These are phyloP conservation scores for Diaporthe capsici DNA, from an alignment of 2,329 filamentous ascomycete species.

Conservation along the genomic window DNA sequence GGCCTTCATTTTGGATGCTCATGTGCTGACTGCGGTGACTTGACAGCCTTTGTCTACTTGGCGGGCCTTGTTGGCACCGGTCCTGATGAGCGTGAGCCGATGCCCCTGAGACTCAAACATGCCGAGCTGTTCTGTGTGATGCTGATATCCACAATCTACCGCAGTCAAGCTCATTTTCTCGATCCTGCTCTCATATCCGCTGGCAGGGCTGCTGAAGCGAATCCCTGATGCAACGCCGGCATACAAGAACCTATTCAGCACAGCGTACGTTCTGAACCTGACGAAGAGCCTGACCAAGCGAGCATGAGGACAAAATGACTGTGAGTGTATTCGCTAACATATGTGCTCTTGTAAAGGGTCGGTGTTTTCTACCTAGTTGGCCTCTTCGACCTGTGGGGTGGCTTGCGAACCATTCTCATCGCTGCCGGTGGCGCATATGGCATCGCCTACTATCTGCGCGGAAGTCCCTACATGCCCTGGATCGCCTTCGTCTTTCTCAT, in stretches of 20 bases:
- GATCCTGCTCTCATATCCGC: slow-evolving; percentile 92
- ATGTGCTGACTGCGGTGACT: slow-evolving; percentile 41
- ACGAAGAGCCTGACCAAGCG: neutral
- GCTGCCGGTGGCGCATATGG: slow-evolving; percentile 85
- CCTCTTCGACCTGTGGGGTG: slow-evolving; percentile 92
- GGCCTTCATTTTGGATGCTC: neutral
- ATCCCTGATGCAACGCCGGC: slow-evolving; percentile 87
- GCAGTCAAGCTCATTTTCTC: slow-evolving; percentile 95
- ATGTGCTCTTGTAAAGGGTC: slow-evolving; percentile 63
- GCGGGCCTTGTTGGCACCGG: slow-evolving; percentile 58
- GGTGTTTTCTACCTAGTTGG: slow-evolving; percentile 94
- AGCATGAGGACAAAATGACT: neutral
- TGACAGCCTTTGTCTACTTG: slow-evolving; percentile 60
- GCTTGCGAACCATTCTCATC: slow-evolving; percentile 83
- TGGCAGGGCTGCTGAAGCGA: slow-evolving; percentile 89
- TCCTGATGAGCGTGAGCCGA: slow-evolving; percentile 61
- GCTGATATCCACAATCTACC: slow-evolving; percentile 19
- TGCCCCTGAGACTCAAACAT: slow-evolving; percentile 4
- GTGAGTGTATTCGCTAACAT: neutral
- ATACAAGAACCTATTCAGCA: slow-evolving; percentile 90
- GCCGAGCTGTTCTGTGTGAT: neutral
- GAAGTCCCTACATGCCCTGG: slow-evolving; percentile 96
- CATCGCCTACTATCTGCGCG: slow-evolving; percentile 84
- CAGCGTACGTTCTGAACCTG: slow-evolving; percentile 67
- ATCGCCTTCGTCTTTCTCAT: slow-evolving; percentile 93